Percentiles rank a stretch among this genome's conserved stretches.
phyloP scores from a whole-genome alignment of 2,329 filamentous ascomycete genomes.

The Nectriaceae sp. region DNA sequence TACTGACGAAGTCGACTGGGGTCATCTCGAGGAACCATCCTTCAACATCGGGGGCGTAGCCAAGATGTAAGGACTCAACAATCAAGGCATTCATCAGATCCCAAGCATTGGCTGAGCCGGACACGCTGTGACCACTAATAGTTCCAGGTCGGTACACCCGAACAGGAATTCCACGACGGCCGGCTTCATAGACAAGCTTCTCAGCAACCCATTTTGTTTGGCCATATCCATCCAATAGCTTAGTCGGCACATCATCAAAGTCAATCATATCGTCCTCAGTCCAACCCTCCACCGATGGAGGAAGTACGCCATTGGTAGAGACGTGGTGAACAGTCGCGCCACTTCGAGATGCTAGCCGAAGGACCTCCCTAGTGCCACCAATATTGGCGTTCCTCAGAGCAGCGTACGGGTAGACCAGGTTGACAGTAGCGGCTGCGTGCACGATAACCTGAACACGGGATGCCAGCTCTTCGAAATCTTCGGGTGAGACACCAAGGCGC shows the following conservation, averaged over 20 bases:
- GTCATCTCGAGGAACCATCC: slow-evolving; percentile 84
- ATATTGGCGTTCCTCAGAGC: slow-evolving; percentile 75
- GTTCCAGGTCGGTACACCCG: slow-evolving; percentile 74
- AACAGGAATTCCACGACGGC: slow-evolving; percentile 67
- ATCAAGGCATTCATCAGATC: slow-evolving; percentile 76
- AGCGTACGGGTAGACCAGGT: slow-evolving; percentile 80
- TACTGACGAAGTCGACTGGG: slow-evolving; percentile 78
- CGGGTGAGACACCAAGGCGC: slow-evolving; percentile 66
- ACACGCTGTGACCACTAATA: slow-evolving; percentile 75
- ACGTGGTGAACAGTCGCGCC: slow-evolving; percentile 77
- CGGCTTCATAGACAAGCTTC: slow-evolving; percentile 70
- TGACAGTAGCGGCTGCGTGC: slow-evolving; percentile 77
- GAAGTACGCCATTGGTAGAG: slow-evolving; percentile 79
- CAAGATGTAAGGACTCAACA: slow-evolving; percentile 75
- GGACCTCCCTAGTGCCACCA: slow-evolving; percentile 73
- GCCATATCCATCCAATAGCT: slow-evolving; percentile 72
- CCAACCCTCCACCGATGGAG: slow-evolving; percentile 71
- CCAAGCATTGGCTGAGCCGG: slow-evolving; percentile 76
- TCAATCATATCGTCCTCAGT: slow-evolving; percentile 67
- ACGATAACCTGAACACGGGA: slow-evolving; percentile 70
- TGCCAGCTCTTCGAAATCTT: slow-evolving; percentile 66
- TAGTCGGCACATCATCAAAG: slow-evolving; percentile 67
- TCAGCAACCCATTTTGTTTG: slow-evolving; percentile 84
- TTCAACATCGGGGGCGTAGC: slow-evolving; percentile 68
- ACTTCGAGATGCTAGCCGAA: slow-evolving; percentile 67